These are phyloP conservation scores for Phytopythium oedochilum DNA, from an alignment of 352 stramenopile species.

Conservation along the genomic window DNA sequence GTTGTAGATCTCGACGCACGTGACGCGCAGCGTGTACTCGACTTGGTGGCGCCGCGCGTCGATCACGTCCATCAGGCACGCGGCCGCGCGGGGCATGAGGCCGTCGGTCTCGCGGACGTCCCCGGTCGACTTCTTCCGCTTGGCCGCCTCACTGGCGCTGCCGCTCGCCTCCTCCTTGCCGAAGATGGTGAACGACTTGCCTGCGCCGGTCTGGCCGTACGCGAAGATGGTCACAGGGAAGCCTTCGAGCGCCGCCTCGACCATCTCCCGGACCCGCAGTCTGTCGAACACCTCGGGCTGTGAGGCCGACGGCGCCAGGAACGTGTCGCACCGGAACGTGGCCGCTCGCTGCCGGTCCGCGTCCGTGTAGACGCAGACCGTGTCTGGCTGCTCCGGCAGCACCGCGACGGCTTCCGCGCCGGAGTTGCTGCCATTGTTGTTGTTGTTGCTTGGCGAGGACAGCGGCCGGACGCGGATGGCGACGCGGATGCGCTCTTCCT, in stretches of 20 bases:
- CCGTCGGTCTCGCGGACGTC: conserved; percentile 31
- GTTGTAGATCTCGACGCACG: conserved; percentile 79
- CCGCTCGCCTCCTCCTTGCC: conserved; percentile 37
- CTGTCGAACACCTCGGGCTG: conserved; percentile 58
- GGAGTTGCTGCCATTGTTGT: not conserved
- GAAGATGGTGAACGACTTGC: conserved; percentile 78
- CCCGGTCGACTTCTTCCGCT: conserved; percentile 1
- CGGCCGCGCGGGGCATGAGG: conserved; percentile 43
- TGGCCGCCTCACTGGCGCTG: not conserved
- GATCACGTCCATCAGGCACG: conserved; percentile 50
- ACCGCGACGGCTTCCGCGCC: conserved; percentile 22
- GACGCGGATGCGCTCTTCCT: conserved; percentile 65
- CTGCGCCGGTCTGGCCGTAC: conserved; percentile 67
- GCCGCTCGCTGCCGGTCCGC: conserved; percentile 23
- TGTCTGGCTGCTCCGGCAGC: conserved; percentile 28
- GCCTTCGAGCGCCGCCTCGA: conserved; percentile 48
- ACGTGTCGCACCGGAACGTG: conserved; percentile 63
- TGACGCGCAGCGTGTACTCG: conserved; percentile 61
- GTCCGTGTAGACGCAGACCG: conserved; percentile 45
- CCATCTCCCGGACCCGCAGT: conserved; percentile 34
- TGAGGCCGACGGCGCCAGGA: conserved; percentile 24
- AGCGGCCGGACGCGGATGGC: conserved; percentile 55
- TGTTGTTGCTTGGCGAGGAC: not conserved
- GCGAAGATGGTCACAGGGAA: conserved; percentile 74
- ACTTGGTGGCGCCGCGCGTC: conserved; percentile 24